Evolutionary conservation across 2,329 filamentous ascomycete species (phyloP), one percentile per base, ranked within the genome.

Genomic region (Plenodomus biglobosus): DNA sequence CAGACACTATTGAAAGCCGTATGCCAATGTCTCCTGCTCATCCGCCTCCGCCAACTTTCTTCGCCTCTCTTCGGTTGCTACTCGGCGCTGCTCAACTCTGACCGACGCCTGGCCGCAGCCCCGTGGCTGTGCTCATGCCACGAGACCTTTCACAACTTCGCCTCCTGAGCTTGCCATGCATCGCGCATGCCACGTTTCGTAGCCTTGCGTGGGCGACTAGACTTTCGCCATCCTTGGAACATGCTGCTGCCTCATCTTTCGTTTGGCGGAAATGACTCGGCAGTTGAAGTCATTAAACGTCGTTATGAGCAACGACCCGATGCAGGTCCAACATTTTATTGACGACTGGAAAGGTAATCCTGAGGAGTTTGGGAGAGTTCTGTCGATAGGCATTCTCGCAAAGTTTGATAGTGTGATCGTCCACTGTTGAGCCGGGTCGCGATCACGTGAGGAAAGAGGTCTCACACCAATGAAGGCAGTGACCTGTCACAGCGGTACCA

Each of bases 91-190:
- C 13, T 8, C 13, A 15, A 32, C 8, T 11, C 13, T n/a, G 27
- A 32, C 27, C 11, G 27, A 8, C 6, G 27, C 27, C 27, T 44
- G 39, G 50, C 48, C 42, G 47, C 56, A 48, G 56, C 46, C 49
- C 41, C 44, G 50, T 55, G 46, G 53, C 51, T 53, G 56, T 53
- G 58, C 39, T 27, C 21, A 21, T 40, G 34, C 53, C 48, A 48
- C 40, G 44, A 47, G 27, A 32, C 27, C 11, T 3, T 32, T 10
- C 27, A 11, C 27, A 32, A 32, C 27, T 15, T 32, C 27, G 11
- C 27, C 27, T 11, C 27, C 27, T 32, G 27, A 32, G 13, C 13
- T 32, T 32, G 27, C 27, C 15, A 8, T 32, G 27, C 27, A 32
- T 11, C 6, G 15, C 6, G 27, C 27, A 32, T 11, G 27, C 27